These are phyloP conservation scores for Wickerhamomyces subpelliculosus DNA, from an alignment of 805 yeast genomes.

Conservation along the genomic window DNA sequence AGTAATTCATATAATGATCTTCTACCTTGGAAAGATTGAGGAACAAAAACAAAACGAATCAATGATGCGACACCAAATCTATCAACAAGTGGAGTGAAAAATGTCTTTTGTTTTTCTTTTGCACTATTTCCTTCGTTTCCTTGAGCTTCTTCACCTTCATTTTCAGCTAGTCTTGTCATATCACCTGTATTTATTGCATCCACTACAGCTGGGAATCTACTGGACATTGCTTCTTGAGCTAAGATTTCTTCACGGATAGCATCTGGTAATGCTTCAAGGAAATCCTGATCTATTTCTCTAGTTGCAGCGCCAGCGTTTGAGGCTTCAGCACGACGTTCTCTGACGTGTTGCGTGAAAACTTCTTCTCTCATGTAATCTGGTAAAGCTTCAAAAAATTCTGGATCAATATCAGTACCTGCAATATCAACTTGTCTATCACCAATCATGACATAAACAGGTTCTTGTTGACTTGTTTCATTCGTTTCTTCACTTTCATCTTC, in stretches of 20 bases:
- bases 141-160: no score
- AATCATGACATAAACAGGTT: conserved; percentile 64
- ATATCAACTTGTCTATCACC: conserved; percentile 79
- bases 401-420: conserved; percentile 86
- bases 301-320: conserved; percentile 34
- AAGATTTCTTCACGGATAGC: conserved; percentile 53
- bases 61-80: conserved; percentile 68
- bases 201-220: conserved; percentile 21
- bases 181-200: conserved; percentile 4
- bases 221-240: conserved; percentile 45
- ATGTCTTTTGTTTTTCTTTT: conserved; percentile 32
- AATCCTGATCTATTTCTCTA: conserved; percentile 72
- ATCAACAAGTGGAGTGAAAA: conserved; percentile 65
- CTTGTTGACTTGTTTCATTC: conserved; percentile 15
- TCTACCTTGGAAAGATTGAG: conserved; percentile 57
- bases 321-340: conserved; percentile 64
- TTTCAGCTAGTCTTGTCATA: no score
- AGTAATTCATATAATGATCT: conserved; percentile 61
- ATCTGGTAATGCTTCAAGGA: conserved; percentile 74
- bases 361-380: conserved; percentile 94
- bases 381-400: conserved; percentile 80
- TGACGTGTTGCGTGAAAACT: conserved; percentile 76
- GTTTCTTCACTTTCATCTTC: conserved; percentile 18
- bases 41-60: conserved; percentile 63
- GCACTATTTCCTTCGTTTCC: conserved; percentile 13